Evolutionary conservation across 306 rosid genomes (phyloP).

Genomic region (Alnus rubra): DNA sequence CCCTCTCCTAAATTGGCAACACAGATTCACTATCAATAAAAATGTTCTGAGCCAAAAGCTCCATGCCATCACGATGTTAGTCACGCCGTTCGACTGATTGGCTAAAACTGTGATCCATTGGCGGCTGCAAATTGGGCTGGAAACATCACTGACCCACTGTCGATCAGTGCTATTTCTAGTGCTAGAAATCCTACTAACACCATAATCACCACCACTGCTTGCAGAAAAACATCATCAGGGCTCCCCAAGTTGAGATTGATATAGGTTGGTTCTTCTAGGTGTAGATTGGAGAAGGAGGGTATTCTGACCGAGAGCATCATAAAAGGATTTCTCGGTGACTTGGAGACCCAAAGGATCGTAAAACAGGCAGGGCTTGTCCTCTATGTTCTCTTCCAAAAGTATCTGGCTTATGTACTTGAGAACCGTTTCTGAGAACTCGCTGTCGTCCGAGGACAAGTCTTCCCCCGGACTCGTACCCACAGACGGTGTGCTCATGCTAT

Average conservation of each 20-base stretch:
- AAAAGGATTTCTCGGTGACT: constrained; percentile 10
- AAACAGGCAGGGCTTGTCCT: constrained; percentile 3
- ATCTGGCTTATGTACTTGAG: neutral
- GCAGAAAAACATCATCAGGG: constrained; percentile 22
- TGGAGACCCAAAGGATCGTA: neutral
- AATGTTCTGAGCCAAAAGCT: neutral
- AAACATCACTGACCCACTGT: neutral
- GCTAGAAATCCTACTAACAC: constrained; percentile 29
- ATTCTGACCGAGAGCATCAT: neutral
- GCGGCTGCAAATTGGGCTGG: too few species aligned
- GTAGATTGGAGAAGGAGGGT: constrained; percentile 8
- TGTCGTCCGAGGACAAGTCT: neutral
- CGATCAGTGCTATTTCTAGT: neutral
- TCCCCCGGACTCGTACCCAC: neutral
- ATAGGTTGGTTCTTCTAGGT: neutral
- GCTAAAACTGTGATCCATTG: neutral
- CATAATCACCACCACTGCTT: constrained; percentile 14
- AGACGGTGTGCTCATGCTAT: constrained; percentile 30
- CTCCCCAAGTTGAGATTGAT: constrained; percentile 17
- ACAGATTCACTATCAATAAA: neutral
- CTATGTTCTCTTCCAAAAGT: constrained; percentile 10
- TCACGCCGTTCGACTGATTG: neutral
- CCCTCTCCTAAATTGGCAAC: constrained; percentile 16
- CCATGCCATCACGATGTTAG: neutral
- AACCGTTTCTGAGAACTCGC: constrained; percentile 1